Conservation (phyloP, 1,284 basidiomycete genomes). For the Leccinum angustisporum region DNA sequence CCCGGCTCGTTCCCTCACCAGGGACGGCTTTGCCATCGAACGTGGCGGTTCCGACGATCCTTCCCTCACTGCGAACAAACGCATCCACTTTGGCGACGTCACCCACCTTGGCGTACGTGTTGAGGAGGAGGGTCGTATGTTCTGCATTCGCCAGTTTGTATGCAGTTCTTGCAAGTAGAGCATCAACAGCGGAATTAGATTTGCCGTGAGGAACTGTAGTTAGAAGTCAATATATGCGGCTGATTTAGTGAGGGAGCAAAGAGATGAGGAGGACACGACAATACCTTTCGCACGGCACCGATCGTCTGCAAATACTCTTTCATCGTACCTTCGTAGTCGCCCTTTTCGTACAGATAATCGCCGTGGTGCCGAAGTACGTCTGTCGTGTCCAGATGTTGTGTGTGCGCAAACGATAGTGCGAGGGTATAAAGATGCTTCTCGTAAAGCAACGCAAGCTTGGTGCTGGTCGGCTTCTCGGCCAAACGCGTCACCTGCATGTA, state of each 20-base stretch:
- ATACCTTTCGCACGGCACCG: conserved; percentile 88
- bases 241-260: not conserved
- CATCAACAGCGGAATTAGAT: conserved; percentile 92
- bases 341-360: conserved; percentile 88
- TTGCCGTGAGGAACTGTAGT: conserved; percentile 89
- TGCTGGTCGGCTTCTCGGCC: conserved; percentile 76
- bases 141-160: conserved; percentile 89
- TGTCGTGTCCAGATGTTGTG: conserved; percentile 75
- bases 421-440: conserved; percentile 72
- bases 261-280: not conserved
- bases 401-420: conserved; percentile 75
- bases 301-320: conserved; percentile 90
- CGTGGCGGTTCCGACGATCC: conserved; percentile 25
- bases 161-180: conserved; percentile 95
- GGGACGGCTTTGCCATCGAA: conserved; percentile 33
- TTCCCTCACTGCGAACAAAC: conserved; percentile 87
- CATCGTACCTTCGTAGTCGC: conserved; percentile 93
- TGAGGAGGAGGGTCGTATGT: conserved; percentile 93
- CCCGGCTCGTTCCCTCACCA: conserved; percentile 46
- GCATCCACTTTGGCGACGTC: conserved; percentile 86
- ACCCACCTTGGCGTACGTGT: conserved; percentile 96
- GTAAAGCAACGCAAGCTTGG: conserved; percentile 83
- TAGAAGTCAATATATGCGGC: not conserved
- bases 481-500: conserved; percentile 61
- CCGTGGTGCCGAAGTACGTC: conserved; percentile 90